phyloP scores from a whole-genome alignment of 2,329 filamentous ascomycete genomes.

The Pseudopithomyces chartarum region DNA sequence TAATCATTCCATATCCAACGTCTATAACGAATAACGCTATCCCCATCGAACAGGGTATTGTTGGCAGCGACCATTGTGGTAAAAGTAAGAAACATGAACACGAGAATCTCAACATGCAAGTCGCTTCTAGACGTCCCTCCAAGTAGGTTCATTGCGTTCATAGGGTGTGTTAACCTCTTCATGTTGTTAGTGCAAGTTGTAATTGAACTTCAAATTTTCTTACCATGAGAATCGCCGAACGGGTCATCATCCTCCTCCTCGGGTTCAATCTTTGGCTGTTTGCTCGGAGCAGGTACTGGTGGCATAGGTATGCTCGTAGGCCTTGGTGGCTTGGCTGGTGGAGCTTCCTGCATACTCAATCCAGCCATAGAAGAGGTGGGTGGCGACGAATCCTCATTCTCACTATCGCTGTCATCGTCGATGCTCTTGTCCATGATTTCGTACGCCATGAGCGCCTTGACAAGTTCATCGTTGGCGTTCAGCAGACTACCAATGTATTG shows the following conservation, averaged over 20 bases:
- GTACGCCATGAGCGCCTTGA: constrained; percentile 89
- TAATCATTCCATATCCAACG: neutral
- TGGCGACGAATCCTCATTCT: constrained; percentile 48
- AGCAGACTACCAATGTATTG: constrained; percentile 90
- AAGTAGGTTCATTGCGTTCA: constrained; percentile 39
- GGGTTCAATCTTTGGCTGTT: constrained; percentile 58
- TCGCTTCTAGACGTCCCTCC: constrained; percentile 46
- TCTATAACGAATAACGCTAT: constrained; percentile 1
- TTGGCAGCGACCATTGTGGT: neutral
- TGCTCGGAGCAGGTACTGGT: constrained; percentile 32
- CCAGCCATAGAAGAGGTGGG: constrained; percentile 50
- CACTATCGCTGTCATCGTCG: constrained; percentile 71
- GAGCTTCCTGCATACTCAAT: constrained; percentile 48
- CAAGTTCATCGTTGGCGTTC: constrained; percentile 94
- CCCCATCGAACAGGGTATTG: constrained; percentile 9
- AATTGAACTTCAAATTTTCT: neutral
- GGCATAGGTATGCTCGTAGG: constrained; percentile 50
- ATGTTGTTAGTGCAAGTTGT: constrained; percentile 13
- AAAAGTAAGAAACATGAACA: neutral
- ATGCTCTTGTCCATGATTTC: constrained; percentile 90
- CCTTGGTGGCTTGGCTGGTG: constrained; percentile 57
- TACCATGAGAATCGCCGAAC: constrained; percentile 79
- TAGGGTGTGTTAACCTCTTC: constrained; percentile 60
- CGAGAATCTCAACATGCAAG: neutral
- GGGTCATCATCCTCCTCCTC: constrained; percentile 76